Conservation (phyloP, 2,329 filamentous ascomycete genomes). For the Stemphylium lycopersici region DNA sequence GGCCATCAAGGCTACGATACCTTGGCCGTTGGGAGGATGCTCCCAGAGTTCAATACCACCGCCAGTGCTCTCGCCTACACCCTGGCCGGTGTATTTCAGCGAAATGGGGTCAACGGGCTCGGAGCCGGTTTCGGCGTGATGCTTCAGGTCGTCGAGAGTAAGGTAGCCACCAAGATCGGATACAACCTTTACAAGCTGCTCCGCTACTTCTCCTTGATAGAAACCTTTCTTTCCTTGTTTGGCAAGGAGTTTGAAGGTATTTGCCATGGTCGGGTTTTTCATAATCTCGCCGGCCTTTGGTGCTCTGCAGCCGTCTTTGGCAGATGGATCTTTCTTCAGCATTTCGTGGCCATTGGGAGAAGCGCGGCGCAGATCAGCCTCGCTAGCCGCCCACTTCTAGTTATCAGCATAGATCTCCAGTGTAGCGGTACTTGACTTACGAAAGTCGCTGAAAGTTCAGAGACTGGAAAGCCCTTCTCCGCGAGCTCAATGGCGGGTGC, state of each 20-base stretch:
- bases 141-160: conserved; percentile 77
- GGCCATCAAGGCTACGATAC: conserved; percentile 92
- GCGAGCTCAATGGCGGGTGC: conserved; percentile 82
- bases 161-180: conserved; percentile 77
- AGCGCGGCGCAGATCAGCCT: conserved; percentile 68
- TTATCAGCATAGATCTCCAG: conserved; percentile 8
- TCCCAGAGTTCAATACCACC: conserved; percentile 86
- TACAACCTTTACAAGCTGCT: conserved; percentile 80
- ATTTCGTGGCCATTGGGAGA: conserved; percentile 89
- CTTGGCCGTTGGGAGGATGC: conserved; percentile 94
- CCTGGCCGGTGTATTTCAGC: conserved; percentile 74
- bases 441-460: conserved; percentile 72
- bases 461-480: conserved; percentile 89
- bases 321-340: conserved; percentile 76
- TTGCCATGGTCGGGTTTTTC: conserved; percentile 80
- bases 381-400: conserved; percentile 72
- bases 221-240: conserved; percentile 87
- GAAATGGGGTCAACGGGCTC: conserved; percentile 87
- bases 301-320: conserved; percentile 72
- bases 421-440: conserved; percentile 57
- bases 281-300: conserved; percentile 86
- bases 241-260: conserved; percentile 80
- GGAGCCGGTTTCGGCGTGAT: conserved; percentile 74
- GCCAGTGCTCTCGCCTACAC: conserved; percentile 56
- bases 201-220: conserved; percentile 82